Evolutionary conservation across 169 alveolate species (phyloP).

Genomic region (Eimeria acervulina): DNA sequence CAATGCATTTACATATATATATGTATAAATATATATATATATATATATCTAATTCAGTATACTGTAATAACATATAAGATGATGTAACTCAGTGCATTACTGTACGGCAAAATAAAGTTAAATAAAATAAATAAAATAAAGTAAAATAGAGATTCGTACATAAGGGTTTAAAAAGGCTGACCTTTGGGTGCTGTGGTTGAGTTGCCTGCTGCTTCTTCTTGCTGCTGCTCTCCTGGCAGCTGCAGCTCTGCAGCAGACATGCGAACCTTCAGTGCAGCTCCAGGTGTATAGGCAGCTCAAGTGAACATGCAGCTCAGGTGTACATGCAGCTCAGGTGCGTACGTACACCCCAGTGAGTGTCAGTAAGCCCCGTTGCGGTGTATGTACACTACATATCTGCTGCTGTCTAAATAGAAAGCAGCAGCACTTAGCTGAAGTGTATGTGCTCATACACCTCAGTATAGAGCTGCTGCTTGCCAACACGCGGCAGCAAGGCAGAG

Average conservation of each 20-base stretch:
- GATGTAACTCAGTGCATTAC: no score
- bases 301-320: not conserved
- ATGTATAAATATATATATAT: not conserved
- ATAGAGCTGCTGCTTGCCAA: not conserved
- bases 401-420: not conserved
- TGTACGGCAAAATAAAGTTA: no score
- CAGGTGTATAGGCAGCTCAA: not conserved
- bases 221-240: conserved; percentile 42
- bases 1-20: not conserved
- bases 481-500: no score
- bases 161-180: not conserved
- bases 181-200: not conserved
- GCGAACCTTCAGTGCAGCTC: no score
- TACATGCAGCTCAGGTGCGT: not conserved
- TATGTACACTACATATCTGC: no score
- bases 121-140: no score
- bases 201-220: not conserved
- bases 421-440: not conserved
- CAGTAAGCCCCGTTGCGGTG: no score
- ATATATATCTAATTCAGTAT: no score
- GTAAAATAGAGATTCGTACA: no score
- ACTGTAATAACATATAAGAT: no score
- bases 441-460: not conserved
- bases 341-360: conserved; percentile 1
- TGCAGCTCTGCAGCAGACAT: conserved; percentile 11